Conservation (phyloP, 345 rosid genomes). For the Pelargonium nanum region DNA sequence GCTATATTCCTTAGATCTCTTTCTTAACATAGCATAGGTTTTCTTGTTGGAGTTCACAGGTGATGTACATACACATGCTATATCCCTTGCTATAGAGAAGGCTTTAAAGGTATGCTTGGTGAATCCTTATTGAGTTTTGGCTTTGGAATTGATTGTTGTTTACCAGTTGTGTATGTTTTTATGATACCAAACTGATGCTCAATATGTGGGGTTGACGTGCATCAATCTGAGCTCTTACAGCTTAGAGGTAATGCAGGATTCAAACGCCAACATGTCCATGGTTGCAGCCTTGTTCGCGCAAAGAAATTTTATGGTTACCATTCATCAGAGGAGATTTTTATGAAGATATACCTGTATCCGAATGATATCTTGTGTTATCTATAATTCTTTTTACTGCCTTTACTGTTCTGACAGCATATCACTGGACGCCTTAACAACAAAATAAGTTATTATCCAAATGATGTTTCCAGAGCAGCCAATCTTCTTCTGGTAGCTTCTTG, state of each 20-base stretch:
- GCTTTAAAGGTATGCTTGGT: constrained; percentile 57
- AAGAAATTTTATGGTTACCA: constrained; percentile 84
- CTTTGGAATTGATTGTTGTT: constrained; percentile 2
- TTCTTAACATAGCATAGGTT: neutral
- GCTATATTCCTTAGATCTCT: neutral
- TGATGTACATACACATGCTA: constrained; percentile 32
- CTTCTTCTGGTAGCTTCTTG: constrained; percentile 48
- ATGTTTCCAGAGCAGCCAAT: constrained; percentile 60
- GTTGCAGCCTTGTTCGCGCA: constrained; percentile 68
- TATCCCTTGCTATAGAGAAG: constrained; percentile 64
- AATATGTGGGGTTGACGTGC: constrained; percentile 7
- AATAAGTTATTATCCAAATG: constrained; percentile 63
- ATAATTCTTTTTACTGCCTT: constrained; percentile 6
- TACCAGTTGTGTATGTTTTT: neutral
- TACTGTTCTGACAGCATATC: constrained; percentile 1
- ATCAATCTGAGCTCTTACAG: constrained; percentile 29
- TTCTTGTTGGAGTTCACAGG: constrained; percentile 29
- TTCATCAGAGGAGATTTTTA: constrained; percentile 71
- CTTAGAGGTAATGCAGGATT: constrained; percentile 55
- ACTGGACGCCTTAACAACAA: constrained; percentile 35
- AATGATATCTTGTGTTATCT: neutral
- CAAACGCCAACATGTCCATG: constrained; percentile 78
- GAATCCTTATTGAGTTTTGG: constrained; percentile 3
- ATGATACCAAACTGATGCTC: neutral
- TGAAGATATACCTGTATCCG: constrained; percentile 93